Evolutionary conservation across 345 rosid genomes (phyloP), one percentile per base, ranked within the genome.

Genomic region (Sisymbrium altissimum): DNA sequence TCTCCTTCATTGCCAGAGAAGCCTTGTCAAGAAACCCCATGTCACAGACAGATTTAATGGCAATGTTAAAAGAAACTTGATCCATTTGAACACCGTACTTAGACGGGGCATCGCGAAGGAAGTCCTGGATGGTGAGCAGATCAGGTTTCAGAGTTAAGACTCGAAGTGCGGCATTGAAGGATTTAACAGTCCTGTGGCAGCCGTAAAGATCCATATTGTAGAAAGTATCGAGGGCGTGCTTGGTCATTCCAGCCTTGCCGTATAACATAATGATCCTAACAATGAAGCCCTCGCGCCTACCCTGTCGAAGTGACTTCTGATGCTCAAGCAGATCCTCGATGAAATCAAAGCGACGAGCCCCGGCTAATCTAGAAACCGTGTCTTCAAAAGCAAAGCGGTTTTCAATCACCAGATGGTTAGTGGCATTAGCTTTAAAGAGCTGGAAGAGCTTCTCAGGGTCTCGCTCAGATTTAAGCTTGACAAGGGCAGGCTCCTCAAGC

Each of bases 201-300:
- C 89, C 88, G 40, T 79, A 82, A 36, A 75, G 70, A 74, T 89
- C 87, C 92, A 89, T 87, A 77, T 84, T 63, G 65, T 70, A 68
- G 58, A 84, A 86, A 39, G 97, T 89, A 67, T 86, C 76, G 1
- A 85, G 52, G 1, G 96, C 91, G 13, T 91, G 88, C 57, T 86
- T 82, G 4, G 75, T 76, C 97, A 91, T 89, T 71, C 91, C 91
- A 56, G 86, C 91, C 76, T 87, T 89, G 5, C 93, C 96, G 81
- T 89, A 91, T 74, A 91, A 71, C 84, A 85, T 87, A 18, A 91
- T 91, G 65, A 91, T 89, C 82, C 96, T 87, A 72, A 89, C 85
- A 14, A 89, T 73, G 70, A 89, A 89, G 11, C 96, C 97, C 74
- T 91, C 93, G 1, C 97, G 96, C 60, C 91, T 83, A 40, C 97